Conservation (phyloP, 306 rosid genomes). For the Pterocarpus santalinus region DNA sequence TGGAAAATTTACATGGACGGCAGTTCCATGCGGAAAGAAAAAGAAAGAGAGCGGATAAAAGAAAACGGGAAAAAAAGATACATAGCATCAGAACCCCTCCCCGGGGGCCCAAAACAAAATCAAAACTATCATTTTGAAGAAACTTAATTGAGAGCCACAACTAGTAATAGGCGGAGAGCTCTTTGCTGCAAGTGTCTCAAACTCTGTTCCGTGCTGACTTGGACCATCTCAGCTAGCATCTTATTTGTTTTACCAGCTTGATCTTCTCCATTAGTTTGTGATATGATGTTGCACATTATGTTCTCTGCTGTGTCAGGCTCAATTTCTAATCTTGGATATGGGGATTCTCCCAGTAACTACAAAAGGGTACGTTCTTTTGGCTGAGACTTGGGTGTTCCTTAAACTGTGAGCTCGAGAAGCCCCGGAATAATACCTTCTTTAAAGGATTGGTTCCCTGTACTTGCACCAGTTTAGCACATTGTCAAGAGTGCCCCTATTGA, state of each 20-base stretch:
- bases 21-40: conserved; percentile 16
- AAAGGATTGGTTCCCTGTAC: conserved; percentile 79
- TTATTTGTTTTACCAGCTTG: conserved; percentile 82
- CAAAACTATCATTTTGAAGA: conserved; percentile 60
- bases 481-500: conserved; percentile 64
- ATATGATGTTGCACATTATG: conserved; percentile 80
- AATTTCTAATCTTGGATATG: conserved; percentile 70
- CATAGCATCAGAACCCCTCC: conserved; percentile 18
- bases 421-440: conserved; percentile 92
- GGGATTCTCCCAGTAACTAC: conserved; percentile 75
- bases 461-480: conserved; percentile 81
- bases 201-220: conserved; percentile 96
- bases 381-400: conserved; percentile 85
- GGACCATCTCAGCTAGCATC: conserved; percentile 92
- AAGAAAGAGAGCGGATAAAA: neutral
- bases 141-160: conserved; percentile 69
- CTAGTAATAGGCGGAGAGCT: conserved; percentile 66
- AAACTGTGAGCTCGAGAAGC: conserved; percentile 92
- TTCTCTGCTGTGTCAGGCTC: conserved; percentile 84
- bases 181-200: conserved; percentile 86
- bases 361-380: conserved; percentile 71
- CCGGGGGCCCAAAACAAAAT: neutral
- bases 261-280: conserved; percentile 83
- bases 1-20: conserved; percentile 46
- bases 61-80: neutral